Evolutionary conservation across 2,329 filamentous ascomycete genomes (phyloP).

Genomic region (Pseudodiploospora longispora): DNA sequence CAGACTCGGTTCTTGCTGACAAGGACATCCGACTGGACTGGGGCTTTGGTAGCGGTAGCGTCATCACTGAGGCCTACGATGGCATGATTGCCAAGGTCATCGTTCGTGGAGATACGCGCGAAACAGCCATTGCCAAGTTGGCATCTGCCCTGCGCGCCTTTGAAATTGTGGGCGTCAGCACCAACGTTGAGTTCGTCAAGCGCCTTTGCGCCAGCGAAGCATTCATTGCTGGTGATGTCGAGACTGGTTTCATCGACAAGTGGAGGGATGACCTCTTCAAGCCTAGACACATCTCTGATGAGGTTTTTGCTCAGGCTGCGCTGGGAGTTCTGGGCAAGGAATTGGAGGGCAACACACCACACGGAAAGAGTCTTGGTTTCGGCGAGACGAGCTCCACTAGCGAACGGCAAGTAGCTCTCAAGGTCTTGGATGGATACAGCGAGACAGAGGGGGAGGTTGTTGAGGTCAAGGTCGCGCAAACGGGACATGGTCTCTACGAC

Average conservation of each 20-base stretch:
- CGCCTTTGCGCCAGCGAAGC: slow-evolving; percentile 70
- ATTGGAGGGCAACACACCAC: slow-evolving; percentile 29
- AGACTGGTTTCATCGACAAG: slow-evolving; percentile 94
- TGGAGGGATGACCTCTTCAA: slow-evolving; percentile 73
- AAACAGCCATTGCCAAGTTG: slow-evolving; percentile 76
- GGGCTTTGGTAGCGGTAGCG: slow-evolving; percentile 84
- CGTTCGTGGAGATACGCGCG: slow-evolving; percentile 69
- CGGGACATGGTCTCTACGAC: slow-evolving; percentile 37
- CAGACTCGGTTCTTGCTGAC: slow-evolving; percentile 48
- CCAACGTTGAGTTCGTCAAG: slow-evolving; percentile 96
- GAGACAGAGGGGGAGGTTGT: slow-evolving; percentile 57
- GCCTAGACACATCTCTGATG: slow-evolving; percentile 51
- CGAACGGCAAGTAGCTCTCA: slow-evolving; percentile 43
- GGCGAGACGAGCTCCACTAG: slow-evolving; percentile 32
- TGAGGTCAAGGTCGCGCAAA: slow-evolving; percentile 42
- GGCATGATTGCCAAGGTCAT: slow-evolving; percentile 99
- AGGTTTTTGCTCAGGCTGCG: slow-evolving; percentile 81
- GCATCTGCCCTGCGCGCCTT: slow-evolving; percentile 75
- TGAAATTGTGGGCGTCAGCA: slow-evolving; percentile 85
- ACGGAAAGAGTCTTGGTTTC: slow-evolving; percentile 48
- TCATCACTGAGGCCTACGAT: slow-evolving; percentile 90
- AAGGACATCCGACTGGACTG: slow-evolving; percentile 84
- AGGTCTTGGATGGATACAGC: slow-evolving; percentile 51
- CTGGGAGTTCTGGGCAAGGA: slow-evolving; percentile 59
- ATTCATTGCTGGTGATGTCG: slow-evolving; percentile 81